A percentile compares a stretch with the other conserved stretches of the same genome.
Conservation (phyloP, 2,329 filamentous ascomycete genomes). For the Aureobasidium mangrovei region DNA sequence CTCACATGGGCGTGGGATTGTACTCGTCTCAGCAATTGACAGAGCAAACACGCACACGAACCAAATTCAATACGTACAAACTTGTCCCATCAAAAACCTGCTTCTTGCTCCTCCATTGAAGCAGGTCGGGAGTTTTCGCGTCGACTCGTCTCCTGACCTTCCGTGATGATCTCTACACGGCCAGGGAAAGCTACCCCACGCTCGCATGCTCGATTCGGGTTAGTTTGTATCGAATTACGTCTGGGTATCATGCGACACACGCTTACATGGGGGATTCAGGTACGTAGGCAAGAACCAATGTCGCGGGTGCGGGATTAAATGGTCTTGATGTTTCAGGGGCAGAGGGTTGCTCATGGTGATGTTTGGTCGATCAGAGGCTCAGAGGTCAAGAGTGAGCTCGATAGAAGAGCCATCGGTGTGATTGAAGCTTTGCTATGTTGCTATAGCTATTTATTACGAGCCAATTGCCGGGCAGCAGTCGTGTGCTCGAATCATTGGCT, state of each 20-base stretch:
- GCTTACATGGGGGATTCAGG: neutral
- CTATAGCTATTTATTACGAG: neutral
- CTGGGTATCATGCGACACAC: constrained; percentile 9
- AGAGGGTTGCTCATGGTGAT: neutral
- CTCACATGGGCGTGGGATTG: neutral
- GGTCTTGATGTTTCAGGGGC: neutral
- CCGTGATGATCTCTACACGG: constrained; percentile 7
- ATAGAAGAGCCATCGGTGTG: too few species aligned
- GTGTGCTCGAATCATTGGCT: neutral
- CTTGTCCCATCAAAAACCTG: neutral
- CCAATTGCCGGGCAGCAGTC: neutral
- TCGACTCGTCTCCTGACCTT: constrained; percentile 5
- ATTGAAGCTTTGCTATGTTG: neutral
- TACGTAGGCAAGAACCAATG: neutral
- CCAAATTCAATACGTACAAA: neutral
- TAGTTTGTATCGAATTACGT: constrained; percentile 8
- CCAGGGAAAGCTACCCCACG: constrained; percentile 8
- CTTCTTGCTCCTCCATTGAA: neutral
- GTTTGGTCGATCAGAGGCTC: too few species aligned
- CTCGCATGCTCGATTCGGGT: neutral
- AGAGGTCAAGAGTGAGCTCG: too few species aligned
- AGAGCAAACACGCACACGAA: neutral
- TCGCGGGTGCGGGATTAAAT: constrained; percentile 9
- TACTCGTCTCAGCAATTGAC: neutral
- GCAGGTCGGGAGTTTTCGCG: neutral